phyloP scores from a whole-genome alignment of 345 rosid genomes.

The Dimocarpus longan region DNA sequence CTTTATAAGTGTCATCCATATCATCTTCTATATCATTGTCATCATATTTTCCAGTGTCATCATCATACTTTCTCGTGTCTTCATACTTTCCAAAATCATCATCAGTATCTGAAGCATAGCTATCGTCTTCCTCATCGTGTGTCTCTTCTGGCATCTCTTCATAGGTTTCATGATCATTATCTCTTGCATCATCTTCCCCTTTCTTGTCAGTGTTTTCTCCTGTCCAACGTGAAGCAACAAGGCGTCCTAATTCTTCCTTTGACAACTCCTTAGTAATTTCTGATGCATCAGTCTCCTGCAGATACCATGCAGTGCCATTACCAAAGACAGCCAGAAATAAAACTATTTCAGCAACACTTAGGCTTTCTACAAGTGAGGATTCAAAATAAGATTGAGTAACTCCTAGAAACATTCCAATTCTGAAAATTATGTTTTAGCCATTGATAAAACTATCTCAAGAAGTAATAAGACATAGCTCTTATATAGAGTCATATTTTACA shows the following conservation, averaged over 20 bases:
- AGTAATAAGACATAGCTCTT: not conserved
- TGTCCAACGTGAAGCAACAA: constrained; percentile 98
- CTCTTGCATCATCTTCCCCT: constrained; percentile 36
- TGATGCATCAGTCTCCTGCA: constrained; percentile 47
- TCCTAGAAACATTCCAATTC: not conserved
- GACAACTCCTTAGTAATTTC: constrained; percentile 71
- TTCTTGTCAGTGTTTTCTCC: constrained; percentile 64
- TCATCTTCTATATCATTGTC: constrained; percentile 58
- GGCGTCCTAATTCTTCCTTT: constrained; percentile 89
- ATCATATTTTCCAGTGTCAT: constrained; percentile 37
- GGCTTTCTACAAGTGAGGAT: constrained; percentile 10
- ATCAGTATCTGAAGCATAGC: constrained; percentile 70
- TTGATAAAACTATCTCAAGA: not conserved
- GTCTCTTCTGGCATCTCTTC: constrained; percentile 48
- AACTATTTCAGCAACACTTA: constrained; percentile 17
- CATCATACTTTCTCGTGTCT: constrained; percentile 8
- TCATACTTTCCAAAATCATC: constrained; percentile 50
- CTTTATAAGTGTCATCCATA: constrained; percentile 51
- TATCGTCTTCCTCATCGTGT: constrained; percentile 58
- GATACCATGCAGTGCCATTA: constrained; percentile 21
- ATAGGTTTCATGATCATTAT: constrained; percentile 43
- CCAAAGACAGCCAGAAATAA: constrained; percentile 14
- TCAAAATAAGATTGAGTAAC: not conserved
- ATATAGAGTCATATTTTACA: not conserved
- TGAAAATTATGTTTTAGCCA: not conserved